Conservation (phyloP, 139 green algal species). For the Closterium sp. region DNA sequence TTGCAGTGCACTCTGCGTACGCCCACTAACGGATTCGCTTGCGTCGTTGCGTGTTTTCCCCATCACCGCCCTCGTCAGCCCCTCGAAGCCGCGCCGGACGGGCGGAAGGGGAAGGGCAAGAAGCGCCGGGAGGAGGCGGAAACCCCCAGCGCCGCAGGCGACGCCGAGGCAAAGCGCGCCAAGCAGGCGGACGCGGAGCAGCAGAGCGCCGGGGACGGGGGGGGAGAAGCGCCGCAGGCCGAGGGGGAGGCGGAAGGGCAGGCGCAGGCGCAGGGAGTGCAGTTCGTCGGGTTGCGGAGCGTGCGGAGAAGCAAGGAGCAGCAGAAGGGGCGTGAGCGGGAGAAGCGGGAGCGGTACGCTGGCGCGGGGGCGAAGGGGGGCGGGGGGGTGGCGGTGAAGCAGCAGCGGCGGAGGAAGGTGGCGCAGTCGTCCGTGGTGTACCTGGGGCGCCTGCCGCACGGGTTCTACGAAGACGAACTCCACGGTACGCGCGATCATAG, state of each 20-base stretch:
- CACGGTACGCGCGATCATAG: neutral
- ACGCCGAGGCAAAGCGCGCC: neutral
- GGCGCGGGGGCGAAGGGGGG: neutral
- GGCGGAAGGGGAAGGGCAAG: neutral
- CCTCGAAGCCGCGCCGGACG: neutral
- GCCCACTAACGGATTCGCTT: too few species aligned
- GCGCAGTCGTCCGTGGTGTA: conserved; percentile 47
- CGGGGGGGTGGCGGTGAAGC: too few species aligned
- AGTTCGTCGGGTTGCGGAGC: neutral
- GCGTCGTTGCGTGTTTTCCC: too few species aligned
- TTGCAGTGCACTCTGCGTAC: too few species aligned
- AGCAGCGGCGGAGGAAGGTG: neutral
- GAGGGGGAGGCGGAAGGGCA: neutral
- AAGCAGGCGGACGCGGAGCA: neutral
- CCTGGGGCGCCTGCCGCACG: conserved; percentile 56
- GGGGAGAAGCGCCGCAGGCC: neutral
- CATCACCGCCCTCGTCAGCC: neutral
- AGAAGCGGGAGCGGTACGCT: neutral
- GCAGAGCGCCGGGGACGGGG: neutral
- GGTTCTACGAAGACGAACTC: conserved; percentile 59
- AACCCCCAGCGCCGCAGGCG: neutral
- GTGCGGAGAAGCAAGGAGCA: neutral
- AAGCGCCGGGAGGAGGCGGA: neutral
- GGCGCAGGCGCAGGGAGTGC: neutral
- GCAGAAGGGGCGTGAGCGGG: neutral